Evolutionary conservation across 176 grass and related monocot genomes (phyloP).

Genomic region (Melocanna baccifera): DNA sequence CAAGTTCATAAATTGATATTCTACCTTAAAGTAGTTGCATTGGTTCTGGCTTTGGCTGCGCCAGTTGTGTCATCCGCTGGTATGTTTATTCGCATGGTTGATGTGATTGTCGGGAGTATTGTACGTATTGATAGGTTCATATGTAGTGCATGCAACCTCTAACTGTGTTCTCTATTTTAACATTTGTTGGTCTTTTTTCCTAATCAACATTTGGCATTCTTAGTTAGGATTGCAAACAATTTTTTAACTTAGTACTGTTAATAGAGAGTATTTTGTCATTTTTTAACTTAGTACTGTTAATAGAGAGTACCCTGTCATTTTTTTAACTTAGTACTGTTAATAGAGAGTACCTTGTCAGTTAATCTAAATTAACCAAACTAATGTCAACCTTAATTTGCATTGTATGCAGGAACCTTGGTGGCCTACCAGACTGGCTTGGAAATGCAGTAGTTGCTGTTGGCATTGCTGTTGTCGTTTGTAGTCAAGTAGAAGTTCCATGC

Average conservation of each 20-base stretch:
- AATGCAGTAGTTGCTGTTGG: slow-evolving; percentile 68
- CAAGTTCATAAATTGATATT: slow-evolving; percentile 4
- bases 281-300: not conserved
- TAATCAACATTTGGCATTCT: not conserved
- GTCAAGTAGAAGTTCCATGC: no score
- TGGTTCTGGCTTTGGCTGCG: slow-evolving; percentile 63
- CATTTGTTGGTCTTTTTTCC: no score
- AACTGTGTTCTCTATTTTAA: slow-evolving; percentile 10
- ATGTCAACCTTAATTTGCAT: slow-evolving; percentile 33
- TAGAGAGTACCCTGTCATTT: not conserved
- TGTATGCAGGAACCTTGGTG: slow-evolving; percentile 76
- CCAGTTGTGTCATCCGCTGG: slow-evolving; percentile 73
- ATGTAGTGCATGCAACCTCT: not conserved
- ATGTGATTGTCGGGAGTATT: slow-evolving; percentile 70
- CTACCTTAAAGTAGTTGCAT: slow-evolving; percentile 80
- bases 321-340: not conserved
- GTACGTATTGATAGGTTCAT: slow-evolving; percentile 79
- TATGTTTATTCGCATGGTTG: slow-evolving; percentile 62
- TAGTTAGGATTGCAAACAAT: not conserved
- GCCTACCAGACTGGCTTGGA: slow-evolving; percentile 74
- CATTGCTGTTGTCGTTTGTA: slow-evolving; percentile 56
- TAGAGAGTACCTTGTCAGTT: not conserved
- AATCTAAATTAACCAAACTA: slow-evolving; percentile 21
- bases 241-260: not conserved
- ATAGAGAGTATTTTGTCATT: not conserved